These are phyloP conservation scores for Coemansia sp. DNA, from an alignment of 192 early-diverging fungal species.

Conservation along the genomic window DNA sequence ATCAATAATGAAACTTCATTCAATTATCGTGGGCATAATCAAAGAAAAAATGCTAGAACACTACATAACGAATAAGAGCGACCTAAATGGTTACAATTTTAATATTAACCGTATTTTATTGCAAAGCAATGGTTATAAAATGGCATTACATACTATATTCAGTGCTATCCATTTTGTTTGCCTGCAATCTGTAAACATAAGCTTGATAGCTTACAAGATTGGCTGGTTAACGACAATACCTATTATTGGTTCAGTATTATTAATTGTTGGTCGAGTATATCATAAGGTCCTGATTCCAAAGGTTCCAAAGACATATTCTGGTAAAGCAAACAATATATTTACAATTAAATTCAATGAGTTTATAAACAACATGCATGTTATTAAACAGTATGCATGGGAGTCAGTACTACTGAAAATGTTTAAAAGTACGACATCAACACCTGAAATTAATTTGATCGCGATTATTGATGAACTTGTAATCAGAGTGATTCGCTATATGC, in stretches of 20 bases:
- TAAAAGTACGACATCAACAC: too few relatives aligned
- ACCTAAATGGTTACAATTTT: neutral
- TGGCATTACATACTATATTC: neutral
- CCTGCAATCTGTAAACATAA: neutral
- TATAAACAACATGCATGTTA: neutral
- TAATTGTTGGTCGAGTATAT: neutral
- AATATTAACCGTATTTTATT: neutral
- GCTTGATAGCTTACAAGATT: neutral
- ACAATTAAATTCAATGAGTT: neutral
- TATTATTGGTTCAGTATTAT: neutral
- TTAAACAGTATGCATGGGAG: neutral
- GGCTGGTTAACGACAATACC: neutral
- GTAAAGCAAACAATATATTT: neutral
- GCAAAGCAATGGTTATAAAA: neutral
- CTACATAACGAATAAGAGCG: neutral
- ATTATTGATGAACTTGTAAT: neutral
- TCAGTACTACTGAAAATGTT: neutral
- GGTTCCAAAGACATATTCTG: neutral
- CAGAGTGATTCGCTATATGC: neutral
- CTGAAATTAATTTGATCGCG: neutral
- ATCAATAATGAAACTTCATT: neutral
- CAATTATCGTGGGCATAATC: neutral
- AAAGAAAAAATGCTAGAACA: neutral
- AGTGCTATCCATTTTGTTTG: neutral
- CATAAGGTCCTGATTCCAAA: neutral